These are phyloP conservation scores for Corymbia calophylla DNA, from an alignment of 441 rosid genomes.

Conservation along the genomic window DNA sequence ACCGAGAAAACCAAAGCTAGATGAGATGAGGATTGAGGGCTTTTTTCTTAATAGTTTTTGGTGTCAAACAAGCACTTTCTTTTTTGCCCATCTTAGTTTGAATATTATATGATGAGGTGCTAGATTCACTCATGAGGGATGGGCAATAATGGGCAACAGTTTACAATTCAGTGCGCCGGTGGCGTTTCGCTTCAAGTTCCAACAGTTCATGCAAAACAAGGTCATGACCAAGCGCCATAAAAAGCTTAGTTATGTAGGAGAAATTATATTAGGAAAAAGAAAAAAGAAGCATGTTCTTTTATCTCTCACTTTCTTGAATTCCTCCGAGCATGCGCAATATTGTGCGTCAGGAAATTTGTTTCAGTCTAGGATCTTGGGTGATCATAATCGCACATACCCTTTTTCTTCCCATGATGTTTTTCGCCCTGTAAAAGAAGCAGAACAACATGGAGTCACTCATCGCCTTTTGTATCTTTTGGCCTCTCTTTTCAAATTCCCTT, in stretches of 20 bases:
- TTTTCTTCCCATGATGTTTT: not conserved
- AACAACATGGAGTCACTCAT: not conserved
- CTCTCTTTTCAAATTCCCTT: not conserved
- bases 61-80: not conserved
- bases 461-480: not conserved
- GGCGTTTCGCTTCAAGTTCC: conserved; percentile 42
- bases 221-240: not conserved
- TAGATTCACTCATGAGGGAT: not conserved
- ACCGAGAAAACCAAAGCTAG: not conserved
- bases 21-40: not conserved
- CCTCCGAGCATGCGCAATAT: conserved; percentile 59
- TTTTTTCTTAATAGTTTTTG: not conserved
- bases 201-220: not conserved
- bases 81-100: not conserved
- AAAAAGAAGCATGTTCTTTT: not conserved
- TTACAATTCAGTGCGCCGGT: not conserved
- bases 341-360: conserved; percentile 5
- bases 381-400: conserved; percentile 13
- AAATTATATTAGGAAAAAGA: not conserved
- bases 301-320: conserved; percentile 64
- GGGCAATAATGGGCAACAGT: not conserved
- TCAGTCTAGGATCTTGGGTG: conserved; percentile 1
- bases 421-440: not conserved
- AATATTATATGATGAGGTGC: not conserved
- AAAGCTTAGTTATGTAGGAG: not conserved